Percentiles rank a stretch among this genome's conserved stretches.
Conservation (phyloP, 306 rosid genomes). For the Myrica gale region DNA sequence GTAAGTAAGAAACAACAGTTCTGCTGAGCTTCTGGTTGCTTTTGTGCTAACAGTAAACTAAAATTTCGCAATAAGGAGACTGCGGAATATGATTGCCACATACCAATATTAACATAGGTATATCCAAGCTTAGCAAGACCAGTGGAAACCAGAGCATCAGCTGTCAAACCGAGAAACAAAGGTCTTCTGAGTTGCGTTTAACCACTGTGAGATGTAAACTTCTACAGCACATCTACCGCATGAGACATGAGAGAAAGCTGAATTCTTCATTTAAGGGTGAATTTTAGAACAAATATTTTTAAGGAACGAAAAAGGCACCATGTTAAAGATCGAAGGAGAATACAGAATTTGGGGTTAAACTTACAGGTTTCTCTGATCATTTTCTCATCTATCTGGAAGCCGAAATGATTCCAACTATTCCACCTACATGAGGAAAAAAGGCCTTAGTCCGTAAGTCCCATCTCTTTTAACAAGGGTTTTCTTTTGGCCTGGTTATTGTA, state of each 20-base stretch:
- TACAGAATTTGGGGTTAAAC: neutral
- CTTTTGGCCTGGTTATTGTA: neutral
- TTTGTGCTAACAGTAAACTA: neutral
- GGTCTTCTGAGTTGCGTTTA: neutral
- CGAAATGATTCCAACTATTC: constrained; percentile 97
- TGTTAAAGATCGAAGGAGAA: neutral
- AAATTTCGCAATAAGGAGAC: neutral
- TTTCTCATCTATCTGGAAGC: constrained; percentile 66
- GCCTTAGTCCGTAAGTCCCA: constrained; percentile 1
- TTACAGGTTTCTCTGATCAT: constrained; percentile 73
- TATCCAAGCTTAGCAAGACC: constrained; percentile 92
- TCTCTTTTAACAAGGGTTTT: constrained; percentile 3
- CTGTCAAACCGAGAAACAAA: constrained; percentile 42
- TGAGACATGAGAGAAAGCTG: neutral
- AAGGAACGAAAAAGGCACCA: neutral
- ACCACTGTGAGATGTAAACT: neutral
- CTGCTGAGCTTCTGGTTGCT: constrained; percentile 1
- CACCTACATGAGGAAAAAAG: constrained; percentile 49
- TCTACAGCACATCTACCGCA: neutral
- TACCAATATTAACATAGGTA: constrained; percentile 82
- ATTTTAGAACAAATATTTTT: no score
- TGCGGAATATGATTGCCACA: neutral
- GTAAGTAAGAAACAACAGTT: constrained; percentile 10
- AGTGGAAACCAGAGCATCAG: constrained; percentile 85
- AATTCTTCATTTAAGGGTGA: neutral